Conservation (phyloP, 495 filamentous ascomycete species). For the Podospora pseudoanserina region DNA sequence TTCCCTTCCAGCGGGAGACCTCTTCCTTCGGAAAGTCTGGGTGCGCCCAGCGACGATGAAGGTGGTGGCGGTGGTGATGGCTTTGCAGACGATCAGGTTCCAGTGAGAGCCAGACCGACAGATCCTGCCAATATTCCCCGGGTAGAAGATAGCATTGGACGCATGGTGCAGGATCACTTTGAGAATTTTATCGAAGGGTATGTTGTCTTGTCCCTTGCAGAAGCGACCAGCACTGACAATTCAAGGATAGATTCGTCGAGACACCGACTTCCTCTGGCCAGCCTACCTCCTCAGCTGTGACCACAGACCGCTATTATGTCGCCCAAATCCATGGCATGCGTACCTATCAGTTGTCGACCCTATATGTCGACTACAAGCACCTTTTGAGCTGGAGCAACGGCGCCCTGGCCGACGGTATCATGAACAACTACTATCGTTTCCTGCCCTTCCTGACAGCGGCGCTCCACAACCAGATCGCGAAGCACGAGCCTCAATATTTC, state of each 20-base stretch:
- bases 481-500: conserved; percentile 93
- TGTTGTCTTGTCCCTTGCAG: conserved; percentile 17
- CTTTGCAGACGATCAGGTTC: conserved; percentile 57
- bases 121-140: conserved; percentile 64
- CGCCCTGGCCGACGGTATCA: conserved; percentile 75
- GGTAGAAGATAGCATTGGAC: conserved; percentile 83
- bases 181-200: conserved; percentile 85
- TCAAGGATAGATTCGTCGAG: conserved; percentile 54
- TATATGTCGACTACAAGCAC: conserved; percentile 96
- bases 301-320: conserved; percentile 92
- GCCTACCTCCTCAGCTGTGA: conserved; percentile 67
- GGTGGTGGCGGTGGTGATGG: conserved; percentile 55
- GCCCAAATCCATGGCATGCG: conserved; percentile 90
- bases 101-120: conserved; percentile 53
- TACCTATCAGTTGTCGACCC: conserved; percentile 82
- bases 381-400: conserved; percentile 66
- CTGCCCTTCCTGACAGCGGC: conserved; percentile 86
- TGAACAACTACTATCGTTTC: conserved; percentile 90
- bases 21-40: conserved; percentile 63
- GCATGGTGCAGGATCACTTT: conserved; percentile 80
- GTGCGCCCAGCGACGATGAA: conserved; percentile 60
- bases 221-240: conserved; percentile 35
- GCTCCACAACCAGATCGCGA: conserved; percentile 87
- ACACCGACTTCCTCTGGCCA: conserved; percentile 69
- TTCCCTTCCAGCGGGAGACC: conserved; percentile 50